These are phyloP conservation scores for Backusella liffmaniae DNA, from an alignment of 192 early-diverging fungal genomes.

Conservation along the genomic window DNA sequence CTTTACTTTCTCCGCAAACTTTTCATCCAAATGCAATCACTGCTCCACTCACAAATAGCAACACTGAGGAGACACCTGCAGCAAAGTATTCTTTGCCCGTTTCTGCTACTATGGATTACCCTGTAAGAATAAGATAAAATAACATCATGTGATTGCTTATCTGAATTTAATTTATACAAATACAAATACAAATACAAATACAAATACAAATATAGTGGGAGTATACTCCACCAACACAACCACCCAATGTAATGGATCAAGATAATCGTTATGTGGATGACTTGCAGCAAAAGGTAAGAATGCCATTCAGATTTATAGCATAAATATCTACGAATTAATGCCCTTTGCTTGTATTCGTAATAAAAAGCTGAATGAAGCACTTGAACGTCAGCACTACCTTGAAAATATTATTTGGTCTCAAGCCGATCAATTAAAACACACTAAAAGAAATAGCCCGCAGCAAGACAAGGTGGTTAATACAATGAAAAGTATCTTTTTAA, in stretches of 20 bases:
- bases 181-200: too few relatives aligned
- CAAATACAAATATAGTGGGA: not conserved
- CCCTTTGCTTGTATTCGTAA: not conserved
- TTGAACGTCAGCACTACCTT: constrained; percentile 18
- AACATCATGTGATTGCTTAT: not conserved
- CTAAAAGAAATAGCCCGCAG: not conserved
- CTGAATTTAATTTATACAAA: not conserved
- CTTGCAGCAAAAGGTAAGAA: not conserved
- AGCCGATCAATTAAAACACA: constrained; percentile 21
- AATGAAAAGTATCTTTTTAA: constrained; percentile 23
- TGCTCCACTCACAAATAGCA: not conserved
- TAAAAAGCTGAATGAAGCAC: constrained; percentile 15
- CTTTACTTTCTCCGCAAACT: constrained; percentile 7
- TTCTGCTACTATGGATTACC: constrained; percentile 10
- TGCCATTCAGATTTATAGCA: not conserved
- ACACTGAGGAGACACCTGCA: not conserved
- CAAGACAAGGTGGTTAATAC: constrained; percentile 14
- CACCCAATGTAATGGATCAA: not conserved
- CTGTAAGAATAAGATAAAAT: constrained; percentile 3
- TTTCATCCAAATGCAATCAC: constrained; percentile 5
- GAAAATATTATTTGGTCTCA: constrained; percentile 22
- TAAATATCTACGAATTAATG: not conserved
- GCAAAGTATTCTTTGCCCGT: not conserved
- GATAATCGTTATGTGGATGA: not conserved
- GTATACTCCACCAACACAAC: not conserved